Percentiles rank a stretch among this genome's conserved stretches.
Conservation (phyloP, 805 yeast species). For the Ascoidea rubescens region DNA sequence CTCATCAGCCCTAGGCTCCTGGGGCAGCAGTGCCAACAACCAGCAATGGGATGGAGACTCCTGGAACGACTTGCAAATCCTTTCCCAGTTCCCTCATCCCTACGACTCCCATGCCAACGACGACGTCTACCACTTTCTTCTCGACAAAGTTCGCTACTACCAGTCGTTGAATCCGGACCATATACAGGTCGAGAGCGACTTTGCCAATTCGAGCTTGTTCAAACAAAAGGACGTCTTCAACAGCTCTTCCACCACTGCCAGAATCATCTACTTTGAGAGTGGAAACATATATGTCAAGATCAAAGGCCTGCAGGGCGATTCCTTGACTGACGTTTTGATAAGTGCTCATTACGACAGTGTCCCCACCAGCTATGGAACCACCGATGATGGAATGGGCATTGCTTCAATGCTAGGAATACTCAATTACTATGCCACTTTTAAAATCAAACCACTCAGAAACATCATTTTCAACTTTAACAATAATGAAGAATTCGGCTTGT, state of each 20-base stretch:
- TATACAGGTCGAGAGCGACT: constrained; percentile 27
- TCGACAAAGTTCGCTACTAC: constrained; percentile 19
- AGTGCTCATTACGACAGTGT: constrained; percentile 88
- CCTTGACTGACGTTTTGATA: constrained; percentile 35
- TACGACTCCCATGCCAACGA: constrained; percentile 69
- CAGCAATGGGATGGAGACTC: constrained; percentile 18
- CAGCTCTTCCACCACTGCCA: constrained; percentile 22
- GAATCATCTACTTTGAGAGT: constrained; percentile 67
- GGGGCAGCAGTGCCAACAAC: too few species aligned
- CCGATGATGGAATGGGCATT: constrained; percentile 87
- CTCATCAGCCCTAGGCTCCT: too few species aligned
- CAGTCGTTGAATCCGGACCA: constrained; percentile 14
- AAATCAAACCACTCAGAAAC: constrained; percentile 50
- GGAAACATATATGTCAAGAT: constrained; percentile 61
- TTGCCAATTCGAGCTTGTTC: constrained; percentile 29
- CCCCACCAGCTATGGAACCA: constrained; percentile 75
- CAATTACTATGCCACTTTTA: constrained; percentile 25
- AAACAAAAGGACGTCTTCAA: constrained; percentile 37
- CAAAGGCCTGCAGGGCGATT: constrained; percentile 31
- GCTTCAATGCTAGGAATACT: constrained; percentile 68
- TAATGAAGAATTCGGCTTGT: constrained; percentile 77
- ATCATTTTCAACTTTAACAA: constrained; percentile 77
- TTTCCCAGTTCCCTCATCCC: constrained; percentile 61
- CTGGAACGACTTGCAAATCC: constrained; percentile 63
- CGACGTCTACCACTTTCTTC: constrained; percentile 55